phyloP scores from a whole-genome alignment of 2,329 filamentous ascomycete genomes.

The Aspergillus ochraceus region DNA sequence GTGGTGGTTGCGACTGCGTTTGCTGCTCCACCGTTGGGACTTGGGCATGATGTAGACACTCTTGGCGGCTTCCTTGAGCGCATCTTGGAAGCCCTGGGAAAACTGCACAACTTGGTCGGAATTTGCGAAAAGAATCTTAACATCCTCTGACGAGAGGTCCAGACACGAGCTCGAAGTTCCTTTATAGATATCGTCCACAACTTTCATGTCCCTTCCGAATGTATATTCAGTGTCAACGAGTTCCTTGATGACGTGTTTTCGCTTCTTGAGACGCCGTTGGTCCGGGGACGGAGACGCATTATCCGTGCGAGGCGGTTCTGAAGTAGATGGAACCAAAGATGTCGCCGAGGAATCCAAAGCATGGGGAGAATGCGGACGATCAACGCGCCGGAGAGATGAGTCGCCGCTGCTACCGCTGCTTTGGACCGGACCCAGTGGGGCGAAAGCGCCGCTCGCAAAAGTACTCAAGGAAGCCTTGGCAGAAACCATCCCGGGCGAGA shows the following conservation, averaged over 20 bases:
- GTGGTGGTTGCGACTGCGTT: conserved; percentile 47
- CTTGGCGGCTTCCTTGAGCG: conserved; percentile 77
- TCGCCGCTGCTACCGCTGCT: conserved; percentile 38
- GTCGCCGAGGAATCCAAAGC: conserved; percentile 39
- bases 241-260: conserved; percentile 84
- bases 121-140: conserved; percentile 89
- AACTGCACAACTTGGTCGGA: conserved; percentile 88
- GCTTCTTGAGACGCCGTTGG: conserved; percentile 67
- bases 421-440: conserved; percentile 23
- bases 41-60: conserved; percentile 72
- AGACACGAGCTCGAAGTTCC: conserved; percentile 82
- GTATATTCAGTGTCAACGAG: conserved; percentile 88
- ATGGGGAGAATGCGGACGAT: conserved; percentile 30
- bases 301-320: conserved; percentile 24
- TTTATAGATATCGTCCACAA: conserved; percentile 96
- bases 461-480: conserved; percentile 18
- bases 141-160: conserved; percentile 76
- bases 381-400: conserved; percentile 34
- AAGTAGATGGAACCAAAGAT: conserved; percentile 34
- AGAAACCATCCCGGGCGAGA: neutral
- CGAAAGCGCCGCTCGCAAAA: conserved; percentile 11
- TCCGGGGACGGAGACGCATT: conserved; percentile 37
- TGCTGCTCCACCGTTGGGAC: conserved; percentile 54
- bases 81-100: conserved; percentile 73
- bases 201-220: conserved; percentile 94